These are phyloP conservation scores for Drechslerella dactyloides DNA, from an alignment of 2,329 filamentous ascomycete genomes.

Conservation along the genomic window DNA sequence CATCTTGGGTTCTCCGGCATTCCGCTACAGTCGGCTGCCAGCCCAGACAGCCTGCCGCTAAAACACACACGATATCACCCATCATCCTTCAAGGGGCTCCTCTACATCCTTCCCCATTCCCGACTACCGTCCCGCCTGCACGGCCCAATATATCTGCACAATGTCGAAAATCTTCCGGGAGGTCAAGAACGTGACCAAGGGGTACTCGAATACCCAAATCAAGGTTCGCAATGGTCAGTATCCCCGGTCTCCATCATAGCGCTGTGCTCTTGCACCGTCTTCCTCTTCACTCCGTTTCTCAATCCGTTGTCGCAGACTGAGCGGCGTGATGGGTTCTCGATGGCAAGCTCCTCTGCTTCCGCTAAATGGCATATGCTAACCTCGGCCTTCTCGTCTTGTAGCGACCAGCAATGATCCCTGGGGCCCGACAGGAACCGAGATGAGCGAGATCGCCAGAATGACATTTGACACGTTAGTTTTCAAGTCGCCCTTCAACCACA, in stretches of 20 bases:
- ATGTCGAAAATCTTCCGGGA: slow-evolving; percentile 98
- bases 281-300: background rate
- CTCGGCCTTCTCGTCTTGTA: slow-evolving; percentile 59
- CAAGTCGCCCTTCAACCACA: slow-evolving; percentile 11
- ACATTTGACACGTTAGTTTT: slow-evolving; percentile 89
- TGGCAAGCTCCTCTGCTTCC: background rate
- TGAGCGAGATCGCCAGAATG: slow-evolving; percentile 97
- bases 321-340: background rate
- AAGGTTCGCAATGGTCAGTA: slow-evolving; percentile 93
- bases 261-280: background rate
- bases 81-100: background rate
- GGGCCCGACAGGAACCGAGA: slow-evolving; percentile 96
- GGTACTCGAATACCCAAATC: slow-evolving; percentile 93
- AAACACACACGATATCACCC: background rate
- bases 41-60: background rate
- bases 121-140: background rate
- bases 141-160: slow-evolving; percentile 69
- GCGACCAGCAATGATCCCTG: slow-evolving; percentile 98
- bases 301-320: background rate
- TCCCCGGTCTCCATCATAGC: no score
- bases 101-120: background rate
- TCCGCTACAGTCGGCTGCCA: background rate
- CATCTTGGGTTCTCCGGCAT: slow-evolving; percentile 2
- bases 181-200: slow-evolving; percentile 99
- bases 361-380: slow-evolving; percentile 55